phyloP scores from a whole-genome alignment of 345 rosid genomes.

The Arabidopsis suecica region DNA sequence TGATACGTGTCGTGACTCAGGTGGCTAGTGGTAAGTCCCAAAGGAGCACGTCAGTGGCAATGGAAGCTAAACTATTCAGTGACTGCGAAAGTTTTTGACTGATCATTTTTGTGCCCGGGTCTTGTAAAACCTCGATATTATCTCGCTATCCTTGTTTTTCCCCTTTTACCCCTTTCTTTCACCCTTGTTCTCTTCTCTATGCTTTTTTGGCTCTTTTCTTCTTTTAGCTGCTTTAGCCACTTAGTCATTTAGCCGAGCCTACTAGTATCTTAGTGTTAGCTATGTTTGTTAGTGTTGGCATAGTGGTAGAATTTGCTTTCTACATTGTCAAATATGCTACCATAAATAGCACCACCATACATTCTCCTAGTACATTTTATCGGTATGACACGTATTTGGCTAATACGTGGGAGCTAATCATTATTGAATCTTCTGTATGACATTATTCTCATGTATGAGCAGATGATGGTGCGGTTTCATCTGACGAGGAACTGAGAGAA shows the following conservation, averaged over 20 bases:
- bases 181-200: neutral
- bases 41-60: constrained; percentile 13
- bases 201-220: constrained; percentile 17
- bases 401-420: neutral
- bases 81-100: constrained; percentile 18
- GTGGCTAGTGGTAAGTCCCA: constrained; percentile 29
- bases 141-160: constrained; percentile 1
- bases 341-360: neutral
- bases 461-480: constrained; percentile 67
- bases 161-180: constrained; percentile 17
- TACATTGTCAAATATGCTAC: neutral
- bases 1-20: constrained; percentile 33
- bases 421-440: neutral
- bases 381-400: neutral
- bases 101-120: neutral
- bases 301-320: neutral
- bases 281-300: neutral
- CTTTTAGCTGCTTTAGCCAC: constrained; percentile 29
- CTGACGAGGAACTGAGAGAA: constrained; percentile 72
- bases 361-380: neutral
- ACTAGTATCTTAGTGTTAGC: neutral
- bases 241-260: constrained; percentile 22
- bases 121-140: constrained; percentile 28
- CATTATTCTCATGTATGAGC: neutral
- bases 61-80: constrained; percentile 23